Base-by-base conservation (phyloP, 129 eudicot genomes). In the Centaurea solstitialis region DNA sequence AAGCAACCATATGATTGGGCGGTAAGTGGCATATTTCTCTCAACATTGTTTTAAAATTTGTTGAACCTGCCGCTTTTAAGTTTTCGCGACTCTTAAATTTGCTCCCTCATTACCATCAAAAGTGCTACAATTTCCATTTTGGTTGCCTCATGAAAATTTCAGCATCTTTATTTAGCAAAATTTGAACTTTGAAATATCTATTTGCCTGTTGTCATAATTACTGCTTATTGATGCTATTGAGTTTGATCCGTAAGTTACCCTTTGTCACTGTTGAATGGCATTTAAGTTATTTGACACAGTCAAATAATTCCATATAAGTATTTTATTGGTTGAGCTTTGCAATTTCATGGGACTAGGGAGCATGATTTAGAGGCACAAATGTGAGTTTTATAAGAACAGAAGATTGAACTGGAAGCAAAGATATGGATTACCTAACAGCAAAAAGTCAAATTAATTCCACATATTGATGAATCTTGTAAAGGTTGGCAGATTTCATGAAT, bases 1-100 rank as follows among this genome's bases (percentile, higher is more conserved):
- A 93, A 93, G 84, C 30, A 21, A 80, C 99, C 99, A 64, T 96
- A 96, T 71, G 98, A 96, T 75, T 93, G 99, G 99, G 99, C 99
- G 81, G 99, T 95, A 65, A 93, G 96, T 90, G 76, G 40, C 86
- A 69, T 24, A 28, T 39, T 45, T 85, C 13, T 39, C 17, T 1
- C 1, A 5, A 15, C 61, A 9, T 72, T 57, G 17, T 43, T 15
- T 9, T 40, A 50, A 50, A 50, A 15, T 50, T 50, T 50, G 62
- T 50, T 50, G 20, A 15, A 50, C 8, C 62, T 50, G 7, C 8
- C 21, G 7, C n/a, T 50, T 50, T 50, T 50, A 50, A 15, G 62
- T 50, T 15, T 50, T 50, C 47, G 12, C 21, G n/a, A 37, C 26
- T 68, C 28, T 68, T 68, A 4, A n/a, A 26, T 41, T 2, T 26